Evolutionary conservation across 1,284 basidiomycete species (phyloP), one percentile per base, ranked within the genome.

Genomic region (Naganishia cerealis): DNA sequence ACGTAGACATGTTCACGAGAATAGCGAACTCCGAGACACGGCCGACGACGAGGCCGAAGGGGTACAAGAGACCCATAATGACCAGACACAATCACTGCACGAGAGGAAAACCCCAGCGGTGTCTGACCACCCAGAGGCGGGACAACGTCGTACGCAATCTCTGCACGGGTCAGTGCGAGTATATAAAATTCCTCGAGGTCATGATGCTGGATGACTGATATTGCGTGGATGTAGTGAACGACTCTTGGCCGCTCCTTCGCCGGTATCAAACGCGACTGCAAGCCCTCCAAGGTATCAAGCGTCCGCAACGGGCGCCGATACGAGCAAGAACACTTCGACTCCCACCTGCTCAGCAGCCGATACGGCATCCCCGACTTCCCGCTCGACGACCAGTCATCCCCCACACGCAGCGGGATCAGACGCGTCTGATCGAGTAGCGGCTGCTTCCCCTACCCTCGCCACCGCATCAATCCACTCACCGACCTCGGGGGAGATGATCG

Each of bases 401-500:
- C 38, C 18, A 3, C 29, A 15, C 33, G 18, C 16, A 29, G 5
- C 29, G 29, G 29, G 2, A 33, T 33, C 29, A 33, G 29, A 33
- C 3, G 29, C 55, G 8, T 33, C 46, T 0, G 6, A 5, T 24
- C 46, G 24, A 13, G 8, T 15, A 50, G 15, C 46, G 3, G 21
- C 48, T 26, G 3, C 33, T n/a, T 13, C 48, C 0, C 29, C 6
- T 10, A 8, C 16, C 9, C 16, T 24, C 26, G 40, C 15, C 24
- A 16, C 16, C 18, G 13, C 42, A 5, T 15, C 10, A 18, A 13
- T 15, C 10, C 61, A 36, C 16, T 13, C 39, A 54, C 61, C 38
- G 43, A 50, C 13, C 50, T 63, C 21, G 61, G 54, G 21, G 40
- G 61, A 62, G 36, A 50, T 62, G 36, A 36, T 62, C 15, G 59